Evolutionary conservation across 192 early-diverging fungal genomes (phyloP).

Genomic region (Coemansia sp.): DNA sequence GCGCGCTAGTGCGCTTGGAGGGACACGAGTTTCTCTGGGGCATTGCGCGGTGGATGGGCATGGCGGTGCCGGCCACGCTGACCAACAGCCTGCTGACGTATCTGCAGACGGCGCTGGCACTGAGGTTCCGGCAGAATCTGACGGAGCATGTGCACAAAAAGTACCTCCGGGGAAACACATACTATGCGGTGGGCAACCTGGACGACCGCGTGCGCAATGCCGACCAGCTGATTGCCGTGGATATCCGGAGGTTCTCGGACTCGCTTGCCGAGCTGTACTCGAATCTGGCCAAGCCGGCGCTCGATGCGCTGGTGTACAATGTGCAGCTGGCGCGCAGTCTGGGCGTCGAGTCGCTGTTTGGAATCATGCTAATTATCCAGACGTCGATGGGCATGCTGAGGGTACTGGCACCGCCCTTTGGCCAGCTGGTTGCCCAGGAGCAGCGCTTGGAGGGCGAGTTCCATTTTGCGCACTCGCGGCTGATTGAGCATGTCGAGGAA

Average conservation of each 20-base stretch:
- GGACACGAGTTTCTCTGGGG: slow-evolving; percentile 77
- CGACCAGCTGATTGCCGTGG: slow-evolving; percentile 86
- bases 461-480: slow-evolving; percentile 87
- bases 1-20: slow-evolving; percentile 58
- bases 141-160: slow-evolving; percentile 84
- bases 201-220: slow-evolving; percentile 91
- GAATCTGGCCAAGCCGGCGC: slow-evolving; percentile 90
- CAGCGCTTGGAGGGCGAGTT: slow-evolving; percentile 92
- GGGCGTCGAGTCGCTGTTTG: slow-evolving; percentile 81
- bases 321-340: slow-evolving; percentile 79
- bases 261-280: slow-evolving; percentile 86
- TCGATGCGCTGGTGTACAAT: slow-evolving; percentile 94
- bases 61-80: slow-evolving; percentile 93
- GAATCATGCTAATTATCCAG: slow-evolving; percentile 75
- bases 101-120: slow-evolving; percentile 70
- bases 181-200: slow-evolving; percentile 89
- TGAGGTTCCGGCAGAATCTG: slow-evolving; percentile 80
- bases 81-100: slow-evolving; percentile 89
- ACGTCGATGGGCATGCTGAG: slow-evolving; percentile 74
- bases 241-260: slow-evolving; percentile 87
- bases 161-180: slow-evolving; percentile 88
- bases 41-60: slow-evolving; percentile 87
- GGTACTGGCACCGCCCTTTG: slow-evolving; percentile 89
- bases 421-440: slow-evolving; percentile 91
- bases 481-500: slow-evolving; percentile 96